phyloP scores from a whole-genome alignment of 2,329 filamentous ascomycete genomes.

The Colletotrichum tabaci region DNA sequence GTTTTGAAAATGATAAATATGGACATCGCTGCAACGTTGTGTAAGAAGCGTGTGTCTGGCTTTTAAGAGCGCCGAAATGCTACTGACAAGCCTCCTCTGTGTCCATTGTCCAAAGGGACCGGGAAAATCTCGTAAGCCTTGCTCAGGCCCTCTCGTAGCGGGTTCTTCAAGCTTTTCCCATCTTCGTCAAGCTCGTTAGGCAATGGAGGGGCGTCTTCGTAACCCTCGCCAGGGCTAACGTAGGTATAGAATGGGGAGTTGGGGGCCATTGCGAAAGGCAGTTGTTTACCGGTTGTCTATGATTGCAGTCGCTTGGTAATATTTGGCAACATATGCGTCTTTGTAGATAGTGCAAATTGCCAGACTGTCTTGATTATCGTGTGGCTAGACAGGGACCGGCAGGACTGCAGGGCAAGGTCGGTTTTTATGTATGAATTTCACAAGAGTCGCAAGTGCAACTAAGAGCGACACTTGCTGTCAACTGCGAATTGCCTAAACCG shows the following conservation, averaged over 20 bases:
- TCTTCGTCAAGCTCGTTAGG: slow-evolving; percentile 75
- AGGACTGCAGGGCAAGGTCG: not conserved
- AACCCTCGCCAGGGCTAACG: slow-evolving; percentile 71
- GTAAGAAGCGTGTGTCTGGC: not conserved
- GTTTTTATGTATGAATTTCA: not conserved
- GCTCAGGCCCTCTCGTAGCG: slow-evolving; percentile 72
- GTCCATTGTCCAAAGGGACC: slow-evolving; percentile 76
- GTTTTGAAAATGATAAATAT: slow-evolving; percentile 84
- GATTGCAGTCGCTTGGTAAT: too few species aligned
- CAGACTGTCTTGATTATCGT: not conserved
- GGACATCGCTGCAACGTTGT: slow-evolving; percentile 73
- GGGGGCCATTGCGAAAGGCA: slow-evolving; percentile 20
- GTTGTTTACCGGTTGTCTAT: too few species aligned
- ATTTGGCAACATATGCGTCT: not conserved
- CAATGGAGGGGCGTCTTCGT: slow-evolving; percentile 69
- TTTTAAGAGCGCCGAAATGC: not conserved
- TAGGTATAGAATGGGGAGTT: slow-evolving; percentile 62
- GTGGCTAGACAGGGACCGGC: not conserved
- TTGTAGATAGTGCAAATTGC: not conserved
- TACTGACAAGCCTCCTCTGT: slow-evolving; percentile 80
- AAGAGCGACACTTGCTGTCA: not conserved
- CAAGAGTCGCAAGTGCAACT: not conserved
- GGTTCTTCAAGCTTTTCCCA: slow-evolving; percentile 84
- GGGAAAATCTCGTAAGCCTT: slow-evolving; percentile 79
- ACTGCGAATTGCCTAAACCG: not conserved